Evolutionary conservation across 192 early-diverging fungal species (phyloP).

Genomic region (Linnemannia exigua): DNA sequence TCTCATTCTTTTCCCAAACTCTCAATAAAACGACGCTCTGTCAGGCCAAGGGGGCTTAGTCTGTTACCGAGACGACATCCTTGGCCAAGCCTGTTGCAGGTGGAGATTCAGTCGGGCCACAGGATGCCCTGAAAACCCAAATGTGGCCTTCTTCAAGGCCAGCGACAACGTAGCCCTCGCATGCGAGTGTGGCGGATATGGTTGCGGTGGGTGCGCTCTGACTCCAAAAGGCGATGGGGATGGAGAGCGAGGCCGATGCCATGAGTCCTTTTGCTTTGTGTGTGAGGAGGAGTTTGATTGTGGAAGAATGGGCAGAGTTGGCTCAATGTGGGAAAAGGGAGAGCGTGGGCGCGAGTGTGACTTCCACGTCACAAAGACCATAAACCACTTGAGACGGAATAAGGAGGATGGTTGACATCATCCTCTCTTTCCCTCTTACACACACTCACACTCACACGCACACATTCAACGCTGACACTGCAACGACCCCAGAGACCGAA

Average conservation of each 20-base stretch:
- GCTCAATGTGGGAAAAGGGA: not conserved
- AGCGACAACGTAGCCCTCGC: constrained; percentile 58
- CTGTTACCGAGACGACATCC: not conserved
- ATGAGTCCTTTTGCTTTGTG: constrained; percentile 24
- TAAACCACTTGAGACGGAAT: not conserved
- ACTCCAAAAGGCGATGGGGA: constrained; percentile 67
- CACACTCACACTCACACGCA: not conserved
- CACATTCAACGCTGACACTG: not conserved
- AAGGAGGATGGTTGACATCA: too few species aligned
- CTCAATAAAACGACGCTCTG: not conserved
- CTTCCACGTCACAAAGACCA: constrained; percentile 4
- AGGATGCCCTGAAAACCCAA: constrained; percentile 59
- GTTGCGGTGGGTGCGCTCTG: constrained; percentile 51
- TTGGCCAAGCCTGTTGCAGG: not conserved
- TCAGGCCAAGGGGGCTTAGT: not conserved
- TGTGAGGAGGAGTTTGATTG: not conserved
- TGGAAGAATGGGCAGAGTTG: not conserved
- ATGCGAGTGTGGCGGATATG: constrained; percentile 58
- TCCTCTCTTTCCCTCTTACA: not conserved
- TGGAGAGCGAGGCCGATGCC: constrained; percentile 63
- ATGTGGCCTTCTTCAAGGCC: constrained; percentile 70
- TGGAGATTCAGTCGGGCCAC: not conserved
- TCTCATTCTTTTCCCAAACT: not conserved
- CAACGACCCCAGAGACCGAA: not conserved
- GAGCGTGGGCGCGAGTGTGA: not conserved